These are phyloP conservation scores for Phytophthora pistaciae DNA, from an alignment of 352 stramenopile species.

Conservation along the genomic window DNA sequence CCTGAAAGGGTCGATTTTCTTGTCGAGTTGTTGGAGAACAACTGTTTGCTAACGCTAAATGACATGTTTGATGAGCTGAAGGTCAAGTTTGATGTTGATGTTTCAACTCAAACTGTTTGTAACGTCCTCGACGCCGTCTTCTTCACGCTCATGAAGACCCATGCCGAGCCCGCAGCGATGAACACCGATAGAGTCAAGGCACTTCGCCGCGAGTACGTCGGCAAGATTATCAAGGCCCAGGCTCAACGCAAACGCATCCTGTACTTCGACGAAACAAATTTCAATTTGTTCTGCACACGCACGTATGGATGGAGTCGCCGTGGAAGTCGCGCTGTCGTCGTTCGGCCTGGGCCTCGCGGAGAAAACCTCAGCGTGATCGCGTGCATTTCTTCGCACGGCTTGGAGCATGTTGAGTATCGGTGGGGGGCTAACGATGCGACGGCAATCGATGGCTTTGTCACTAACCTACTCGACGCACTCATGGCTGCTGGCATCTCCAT, in stretches of 20 bases:
- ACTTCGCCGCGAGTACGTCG: neutral
- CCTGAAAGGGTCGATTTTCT: neutral
- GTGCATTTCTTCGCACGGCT: neutral
- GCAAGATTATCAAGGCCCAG: neutral
- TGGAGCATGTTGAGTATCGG: neutral
- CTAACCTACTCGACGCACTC: neutral
- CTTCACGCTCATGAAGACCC: neutral
- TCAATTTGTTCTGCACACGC: neutral
- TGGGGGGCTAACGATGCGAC: neutral
- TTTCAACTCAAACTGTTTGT: neutral
- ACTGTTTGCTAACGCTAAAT: neutral
- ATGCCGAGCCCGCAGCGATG: neutral
- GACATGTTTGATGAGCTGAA: conserved; percentile 3
- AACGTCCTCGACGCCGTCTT: neutral
- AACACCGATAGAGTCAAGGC: neutral
- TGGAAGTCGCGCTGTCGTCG: neutral
- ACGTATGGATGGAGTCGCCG: neutral
- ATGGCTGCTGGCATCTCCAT: neutral
- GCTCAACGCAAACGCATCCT: neutral
- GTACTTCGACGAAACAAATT: conserved; percentile 1
- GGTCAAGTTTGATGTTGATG: neutral
- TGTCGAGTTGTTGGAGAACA: neutral
- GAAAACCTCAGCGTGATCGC: conserved; percentile 1
- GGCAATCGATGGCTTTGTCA: neutral
- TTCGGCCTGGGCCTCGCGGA: neutral